Evolutionary conservation across 2,329 filamentous ascomycete genomes (phyloP).

Genomic region (Aspergillus udagawae): DNA sequence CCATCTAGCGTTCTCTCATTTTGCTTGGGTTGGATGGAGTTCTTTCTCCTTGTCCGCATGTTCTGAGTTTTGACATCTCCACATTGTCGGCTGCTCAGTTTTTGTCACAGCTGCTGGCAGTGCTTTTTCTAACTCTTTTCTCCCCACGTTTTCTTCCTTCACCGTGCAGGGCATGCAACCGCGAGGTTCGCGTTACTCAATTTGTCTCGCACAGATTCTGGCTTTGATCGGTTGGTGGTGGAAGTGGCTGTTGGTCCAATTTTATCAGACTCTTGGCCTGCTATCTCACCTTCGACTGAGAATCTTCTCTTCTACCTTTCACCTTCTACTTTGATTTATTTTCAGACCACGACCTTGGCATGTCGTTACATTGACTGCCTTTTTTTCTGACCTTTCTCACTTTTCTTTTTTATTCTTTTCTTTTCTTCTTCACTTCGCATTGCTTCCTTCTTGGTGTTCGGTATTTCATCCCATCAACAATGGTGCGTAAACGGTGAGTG

Average conservation of each 20-base stretch:
- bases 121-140: conserved; percentile 9
- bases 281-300: conserved; percentile 1
- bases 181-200: background rate
- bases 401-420: conserved; percentile 1
- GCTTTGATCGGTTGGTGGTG: background rate
- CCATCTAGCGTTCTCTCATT: conserved; percentile 27
- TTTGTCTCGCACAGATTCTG: background rate
- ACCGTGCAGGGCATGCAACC: background rate
- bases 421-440: conserved; percentile 4
- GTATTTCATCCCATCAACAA: conserved; percentile 8
- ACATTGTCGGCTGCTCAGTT: conserved; percentile 16
- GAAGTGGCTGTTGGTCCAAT: background rate
- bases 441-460: conserved; percentile 4
- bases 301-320: conserved; percentile 3
- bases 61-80: conserved; percentile 20
- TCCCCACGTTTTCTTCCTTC: conserved; percentile 5
- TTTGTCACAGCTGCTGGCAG: conserved; percentile 11
- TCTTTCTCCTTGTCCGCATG: conserved; percentile 17
- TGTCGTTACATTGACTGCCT: conserved; percentile 18
- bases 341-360: conserved; percentile 12
- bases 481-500: conserved; percentile 11
- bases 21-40: conserved; percentile 28
- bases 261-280: background rate
- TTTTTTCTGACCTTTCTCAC: background rate
- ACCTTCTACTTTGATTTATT: conserved; percentile 6